Base-by-base conservation (phyloP, 1,284 basidiomycete genomes). In the Malassezia nana region DNA sequence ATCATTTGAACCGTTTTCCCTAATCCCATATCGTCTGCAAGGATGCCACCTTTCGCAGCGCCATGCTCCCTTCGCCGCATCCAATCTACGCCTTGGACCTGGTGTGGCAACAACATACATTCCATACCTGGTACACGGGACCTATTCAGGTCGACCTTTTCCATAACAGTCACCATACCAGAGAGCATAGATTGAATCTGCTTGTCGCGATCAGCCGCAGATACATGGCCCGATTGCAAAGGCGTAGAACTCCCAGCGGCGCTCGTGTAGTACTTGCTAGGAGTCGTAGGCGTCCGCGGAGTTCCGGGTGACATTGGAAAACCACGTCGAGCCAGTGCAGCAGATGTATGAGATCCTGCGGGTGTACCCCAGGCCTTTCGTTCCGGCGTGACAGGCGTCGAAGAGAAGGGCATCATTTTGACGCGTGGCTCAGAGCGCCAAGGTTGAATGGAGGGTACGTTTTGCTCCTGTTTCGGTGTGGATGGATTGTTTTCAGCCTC, bases 1-100 rank as follows among this genome's bases (percentile, higher is more conserved):
- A 94, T 77, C 0, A 86, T 87, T 69, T 94, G 90, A n/a, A 92
- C 86, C 0, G 89, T 95, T 77, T 94, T 91, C 2, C 58, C 46
- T 5, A 55, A 40, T 50, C 87, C 84, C 84, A 89, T 89, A 38
- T 56, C 54, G 29, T 56, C 89, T 0, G 90, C 89, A 9, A 94
- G 77, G 65, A 94, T 92, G 0, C 91, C 90, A 1, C 90, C 90
- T 25, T 74, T 78, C 63, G 84, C 82, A 6, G 49, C 56, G 81
- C 83, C 84, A 5, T 78, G 77, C 74, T 95, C 91, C 16, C 90
- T 80, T 29, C 84, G 81, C 28, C 79, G 79, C 88, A 96, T 91
- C 89, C 90, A 96, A 29, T 77, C 76, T 1, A 88, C 80, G 18
- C 88, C 87, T 46, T 84, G 77, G 12, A 92, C 79, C 67, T 96